phyloP scores from a whole-genome alignment of 2,329 filamentous ascomycete species.

The Cercospora citrullina region DNA sequence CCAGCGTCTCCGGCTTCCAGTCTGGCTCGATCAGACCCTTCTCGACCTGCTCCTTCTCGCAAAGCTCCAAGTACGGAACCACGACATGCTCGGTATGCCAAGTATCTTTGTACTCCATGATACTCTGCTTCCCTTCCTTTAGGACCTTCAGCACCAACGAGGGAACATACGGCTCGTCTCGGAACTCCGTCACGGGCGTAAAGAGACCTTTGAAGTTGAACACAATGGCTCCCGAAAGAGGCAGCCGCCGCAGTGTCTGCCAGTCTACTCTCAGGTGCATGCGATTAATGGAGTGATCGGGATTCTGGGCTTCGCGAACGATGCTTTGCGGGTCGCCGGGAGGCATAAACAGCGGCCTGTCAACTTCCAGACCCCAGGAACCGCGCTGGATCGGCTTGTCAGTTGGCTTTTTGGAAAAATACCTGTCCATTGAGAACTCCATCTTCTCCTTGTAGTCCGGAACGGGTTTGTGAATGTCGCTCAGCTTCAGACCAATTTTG shows the following conservation, averaged over 20 bases:
- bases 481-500: slow-evolving; percentile 70
- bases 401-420: slow-evolving; percentile 74
- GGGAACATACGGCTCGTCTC: slow-evolving; percentile 72
- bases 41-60: slow-evolving; percentile 65
- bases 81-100: slow-evolving; percentile 76
- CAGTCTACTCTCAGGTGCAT: slow-evolving; percentile 77
- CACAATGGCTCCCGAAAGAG: slow-evolving; percentile 70
- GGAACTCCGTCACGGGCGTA: slow-evolving; percentile 69
- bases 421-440: slow-evolving; percentile 85
- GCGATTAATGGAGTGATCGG: slow-evolving; percentile 57
- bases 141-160: slow-evolving; percentile 67
- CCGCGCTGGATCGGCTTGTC: slow-evolving; percentile 77
- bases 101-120: slow-evolving; percentile 80
- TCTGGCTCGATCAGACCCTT: slow-evolving; percentile 59
- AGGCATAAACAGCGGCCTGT: slow-evolving; percentile 72
- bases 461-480: slow-evolving; percentile 71
- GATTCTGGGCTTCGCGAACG: slow-evolving; percentile 59
- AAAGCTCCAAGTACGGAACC: slow-evolving; percentile 64
- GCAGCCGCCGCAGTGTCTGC: slow-evolving; percentile 80
- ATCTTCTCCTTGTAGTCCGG: slow-evolving; percentile 87
- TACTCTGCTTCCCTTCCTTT: slow-evolving; percentile 65
- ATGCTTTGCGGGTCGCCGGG: slow-evolving; percentile 65
- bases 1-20: slow-evolving; percentile 69
- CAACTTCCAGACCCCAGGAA: slow-evolving; percentile 80
- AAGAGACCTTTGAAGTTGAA: slow-evolving; percentile 92